Conservation (phyloP, 164 flowering plant genomes). For the Pachysandra terminalis region DNA sequence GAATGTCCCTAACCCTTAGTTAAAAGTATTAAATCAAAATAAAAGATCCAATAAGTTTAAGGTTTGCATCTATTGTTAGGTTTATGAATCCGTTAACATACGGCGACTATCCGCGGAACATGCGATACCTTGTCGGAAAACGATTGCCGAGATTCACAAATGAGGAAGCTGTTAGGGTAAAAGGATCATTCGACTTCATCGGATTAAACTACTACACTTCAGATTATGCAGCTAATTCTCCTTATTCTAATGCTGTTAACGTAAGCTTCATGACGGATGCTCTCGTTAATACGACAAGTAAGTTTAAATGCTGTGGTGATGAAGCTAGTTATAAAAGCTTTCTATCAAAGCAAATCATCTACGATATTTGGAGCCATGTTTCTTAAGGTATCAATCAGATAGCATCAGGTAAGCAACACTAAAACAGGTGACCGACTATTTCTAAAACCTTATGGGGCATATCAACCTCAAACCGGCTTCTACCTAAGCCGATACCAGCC, state of each 20-base stretch:
- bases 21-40: not conserved
- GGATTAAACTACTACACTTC: conserved; percentile 52
- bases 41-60: not conserved
- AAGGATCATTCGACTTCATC: conserved; percentile 46
- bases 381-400: too few relatives aligned
- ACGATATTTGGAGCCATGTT: too few relatives aligned
- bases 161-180: conserved; percentile 26
- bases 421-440: too few relatives aligned
- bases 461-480: too few relatives aligned
- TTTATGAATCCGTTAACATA: conserved; percentile 38
- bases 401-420: too few relatives aligned
- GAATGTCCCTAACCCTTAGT: not conserved
- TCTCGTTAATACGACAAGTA: conserved; percentile 14
- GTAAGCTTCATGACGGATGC: conserved; percentile 22
- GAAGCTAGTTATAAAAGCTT: not conserved
- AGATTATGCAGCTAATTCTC: conserved; percentile 22
- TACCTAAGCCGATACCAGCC: too few relatives aligned
- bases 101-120: conserved; percentile 50
- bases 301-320: not conserved
- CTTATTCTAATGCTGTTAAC: not conserved
- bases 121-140: conserved; percentile 31
- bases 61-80: conserved; percentile 23
- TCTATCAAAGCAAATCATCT: too few relatives aligned
- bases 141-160: conserved; percentile 52
- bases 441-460: too few relatives aligned